Base-by-base conservation (phyloP, 2,329 filamentous ascomycete genomes). In the Xylariaceae sp. region DNA sequence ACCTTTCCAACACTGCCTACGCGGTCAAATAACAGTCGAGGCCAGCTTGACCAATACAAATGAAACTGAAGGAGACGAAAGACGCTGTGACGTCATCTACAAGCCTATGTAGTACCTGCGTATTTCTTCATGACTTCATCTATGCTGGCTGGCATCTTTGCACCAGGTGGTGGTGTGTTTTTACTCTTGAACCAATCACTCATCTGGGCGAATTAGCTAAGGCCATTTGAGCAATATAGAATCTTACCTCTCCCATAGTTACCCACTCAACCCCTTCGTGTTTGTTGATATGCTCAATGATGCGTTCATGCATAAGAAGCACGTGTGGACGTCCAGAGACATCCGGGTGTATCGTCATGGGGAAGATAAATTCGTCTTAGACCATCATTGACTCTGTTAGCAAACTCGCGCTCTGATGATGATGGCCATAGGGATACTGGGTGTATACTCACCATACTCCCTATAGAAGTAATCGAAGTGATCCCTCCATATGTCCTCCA, bases 311-410 rank as follows among this genome's bases (percentile, higher is more conserved):
- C 60, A 57, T 62, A 2, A 54, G 47, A 26, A 62, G 33, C 19
- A 58, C 56, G 6, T 60, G 89, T 0, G 89, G 89, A 14, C 87
- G 79, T 0, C 89, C 89, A 2, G 83, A 87, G 0, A 89, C 86
- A 67, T 92, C 89, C 0, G 89, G 89, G 71, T 92, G 89, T 29
- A 91, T 87, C 0, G 88, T 92, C 73, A 92, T 88, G 0, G 89
- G 88, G 65, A 92, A 92, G 46, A 91, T 82, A 61, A 91, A 91
- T 62, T 90, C 87, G 63, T 92, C 56, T 56, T 23, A 6, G 17
- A 28, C 31, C 4, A 24, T 24, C 3, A 34, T 44, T n/a, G 19
- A 11, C 17, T 16, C n/a, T n/a, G 14, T 23, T 31, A 36, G 23
- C 12, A 44, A 11, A n/a, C 3, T 17, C 12, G 24, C 4, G 1